Evolutionary conservation across 169 alveolate species (phyloP), one percentile per base, ranked within the genome.

Genomic region (Plasmodium reichenowi): DNA sequence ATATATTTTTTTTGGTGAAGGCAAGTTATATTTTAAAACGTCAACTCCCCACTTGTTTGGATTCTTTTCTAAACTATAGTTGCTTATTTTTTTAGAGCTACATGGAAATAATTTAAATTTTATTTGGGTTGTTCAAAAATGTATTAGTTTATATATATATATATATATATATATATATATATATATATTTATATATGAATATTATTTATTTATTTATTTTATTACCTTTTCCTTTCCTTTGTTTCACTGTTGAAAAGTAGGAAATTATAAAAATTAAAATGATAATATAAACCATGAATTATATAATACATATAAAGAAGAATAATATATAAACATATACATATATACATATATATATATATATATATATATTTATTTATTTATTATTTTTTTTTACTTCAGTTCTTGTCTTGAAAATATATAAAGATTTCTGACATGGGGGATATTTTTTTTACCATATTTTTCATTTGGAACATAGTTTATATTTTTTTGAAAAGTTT

Each of bases 41-140:
- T 80, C 90, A 12, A 80, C 76, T 0, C 90, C 90, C 90, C 90
- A 80, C n/a, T 62, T 80, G 62, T 48, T 67, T 26, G 90, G 90
- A 60, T 80, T 80, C 10, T 58, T 80, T 15, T 66, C 26, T 50
- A 67, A 48, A 48, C 72, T 80, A 17, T 80, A 80, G 26, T 24
- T 43, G 45, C 90, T 80, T 7, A 72, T 80, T 66, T 80, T 80
- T 71, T 80, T 80, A 24, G 83, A 54, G 63, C 90, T 80, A 72
- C 52, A 67, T 38, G 17, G 52, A 10, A 32, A 32, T 32, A 32
- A 32, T 32, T 32, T 32, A 32, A 32, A 32, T 32, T 32, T 32
- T 32, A 32, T 32, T 32, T 32, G 43, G 43, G 6, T 32, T 32
- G 7, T 32, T 2, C 43, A 32, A 38, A 43, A 43, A n/a, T 38